Base-by-base conservation (phyloP, 2,329 filamentous ascomycete genomes). In the Fusarium sp. region DNA sequence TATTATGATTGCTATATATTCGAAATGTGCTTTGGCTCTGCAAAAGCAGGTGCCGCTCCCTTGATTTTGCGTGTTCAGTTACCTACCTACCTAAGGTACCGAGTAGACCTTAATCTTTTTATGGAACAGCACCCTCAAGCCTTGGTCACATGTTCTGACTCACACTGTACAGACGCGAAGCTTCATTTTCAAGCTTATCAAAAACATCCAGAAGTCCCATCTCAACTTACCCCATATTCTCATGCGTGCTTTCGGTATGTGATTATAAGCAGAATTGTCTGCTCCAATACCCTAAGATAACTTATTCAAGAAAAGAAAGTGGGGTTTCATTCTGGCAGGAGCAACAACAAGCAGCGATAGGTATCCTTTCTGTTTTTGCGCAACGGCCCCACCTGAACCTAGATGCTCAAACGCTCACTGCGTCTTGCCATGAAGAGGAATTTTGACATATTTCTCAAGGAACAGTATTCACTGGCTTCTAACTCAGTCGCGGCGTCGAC, bases 391-490 rank as follows among this genome's bases (percentile, higher is more conserved):
- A 50, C 38, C 47, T 54, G 20, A 24, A 50, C 38, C 47, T 54
- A 23, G 24, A 41, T 42, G 29, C 44, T 64, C 28, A 37, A 42
- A 43, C n/a, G 29, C 31, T 48, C 39, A 18, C 47, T 39, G 37
- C 15, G 68, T 48, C 60, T 70, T 68, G 75, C 66, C 66, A 80
- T 80, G 78, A 80, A 80, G 66, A 78, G 78, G 70, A 80, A 78
- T 56, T 64, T 80, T 20, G 71, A 75, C 49, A 56, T 50, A 20
- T 73, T 77, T 47, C 68, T 78, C 20, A 71, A 62, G 44, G 73
- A 76, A 23, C 66, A 68, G 29, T 42, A 49, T 33, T 41, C 55
- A 47, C 20, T 28, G 21, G 29, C 31, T 58, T 58, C 37, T 26
- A 58, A 47, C 43, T 29, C n/a, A 56, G 24, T 29, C 33, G 24